Conservation (phyloP, 2,329 filamentous ascomycete genomes). For the Thielaviopsis populi region DNA sequence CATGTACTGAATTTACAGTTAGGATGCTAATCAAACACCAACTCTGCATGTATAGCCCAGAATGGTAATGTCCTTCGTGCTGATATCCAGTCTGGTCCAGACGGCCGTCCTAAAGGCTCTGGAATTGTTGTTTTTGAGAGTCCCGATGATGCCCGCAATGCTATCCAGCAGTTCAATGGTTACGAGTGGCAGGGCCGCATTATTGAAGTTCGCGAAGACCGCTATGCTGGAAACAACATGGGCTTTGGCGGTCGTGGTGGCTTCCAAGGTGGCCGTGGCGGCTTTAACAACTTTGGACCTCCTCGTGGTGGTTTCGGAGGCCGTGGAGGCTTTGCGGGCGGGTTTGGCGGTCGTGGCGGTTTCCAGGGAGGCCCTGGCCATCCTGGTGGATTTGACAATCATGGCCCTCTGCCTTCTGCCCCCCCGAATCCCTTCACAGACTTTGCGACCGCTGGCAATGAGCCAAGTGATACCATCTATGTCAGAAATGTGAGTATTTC, state of each 20-base stretch:
- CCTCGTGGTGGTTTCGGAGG: conserved; percentile 36
- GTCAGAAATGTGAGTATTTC: conserved; percentile 74
- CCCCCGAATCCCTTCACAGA: conserved; percentile 89
- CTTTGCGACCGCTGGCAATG: conserved; percentile 72
- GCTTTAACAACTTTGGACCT: conserved; percentile 35
- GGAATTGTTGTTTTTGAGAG: conserved; percentile 95
- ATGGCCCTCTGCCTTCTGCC: conserved; percentile 27
- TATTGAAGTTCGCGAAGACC: conserved; percentile 90
- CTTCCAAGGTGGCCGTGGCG: conserved; percentile 43
- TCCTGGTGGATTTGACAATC: conserved; percentile 34
- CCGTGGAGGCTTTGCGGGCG: conserved; percentile 32
- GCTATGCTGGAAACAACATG: conserved; percentile 57
- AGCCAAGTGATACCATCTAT: conserved; percentile 73
- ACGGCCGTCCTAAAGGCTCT: conserved; percentile 88
- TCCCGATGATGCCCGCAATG: conserved; percentile 84
- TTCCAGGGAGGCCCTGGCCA: conserved; percentile 20
- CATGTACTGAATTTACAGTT: neutral
- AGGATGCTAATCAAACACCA: conserved; percentile 15
- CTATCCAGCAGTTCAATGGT: conserved; percentile 94
- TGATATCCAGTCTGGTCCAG: conserved; percentile 82
- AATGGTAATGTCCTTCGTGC: conserved; percentile 78
- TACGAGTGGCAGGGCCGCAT: conserved; percentile 95
- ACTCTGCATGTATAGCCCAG: conserved; percentile 26
- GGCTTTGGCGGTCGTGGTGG: conserved; percentile 44
- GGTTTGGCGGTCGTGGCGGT: conserved; percentile 26